Evolutionary conservation across 2,329 filamentous ascomycete genomes (phyloP).

Genomic region (Dactylellina parvicollis): DNA sequence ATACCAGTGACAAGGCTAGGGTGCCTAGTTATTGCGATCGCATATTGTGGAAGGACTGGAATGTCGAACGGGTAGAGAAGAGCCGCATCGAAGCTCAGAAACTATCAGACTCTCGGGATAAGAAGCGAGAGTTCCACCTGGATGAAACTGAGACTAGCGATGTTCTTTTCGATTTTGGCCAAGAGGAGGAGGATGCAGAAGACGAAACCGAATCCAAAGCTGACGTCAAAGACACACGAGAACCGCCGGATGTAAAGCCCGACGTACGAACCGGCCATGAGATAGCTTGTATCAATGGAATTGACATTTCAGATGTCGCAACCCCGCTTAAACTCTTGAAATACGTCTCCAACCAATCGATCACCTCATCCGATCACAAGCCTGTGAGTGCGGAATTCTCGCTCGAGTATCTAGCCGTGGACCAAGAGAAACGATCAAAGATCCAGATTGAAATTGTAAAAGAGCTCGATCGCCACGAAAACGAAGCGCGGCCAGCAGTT

Average conservation of each 20-base stretch:
- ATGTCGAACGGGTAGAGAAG: constrained; percentile 57
- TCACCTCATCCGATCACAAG: constrained; percentile 95
- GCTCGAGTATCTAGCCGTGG: constrained; percentile 84
- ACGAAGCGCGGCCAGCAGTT: constrained; percentile 83
- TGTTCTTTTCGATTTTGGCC: constrained; percentile 59
- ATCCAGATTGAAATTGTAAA: constrained; percentile 79
- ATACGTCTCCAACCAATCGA: constrained; percentile 87
- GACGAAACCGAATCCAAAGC: constrained; percentile 69
- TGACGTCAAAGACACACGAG: neutral
- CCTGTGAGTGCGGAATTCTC: constrained; percentile 85
- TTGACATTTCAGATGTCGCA: constrained; percentile 40
- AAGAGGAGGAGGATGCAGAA: constrained; percentile 63
- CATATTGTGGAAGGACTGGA: constrained; percentile 71
- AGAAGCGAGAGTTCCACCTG: constrained; percentile 32
- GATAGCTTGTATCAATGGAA: constrained; percentile 50
- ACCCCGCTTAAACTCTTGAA: constrained; percentile 24
- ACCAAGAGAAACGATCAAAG: constrained; percentile 82
- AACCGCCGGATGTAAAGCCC: neutral
- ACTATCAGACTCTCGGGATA: constrained; percentile 30
- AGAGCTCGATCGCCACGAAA: constrained; percentile 89
- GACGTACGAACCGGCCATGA: constrained; percentile 23
- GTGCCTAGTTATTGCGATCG: constrained; percentile 97
- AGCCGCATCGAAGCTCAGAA: constrained; percentile 56
- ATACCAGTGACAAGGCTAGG: constrained; percentile 92
- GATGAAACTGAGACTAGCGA: constrained; percentile 45